phyloP scores from a whole-genome alignment of 2,329 filamentous ascomycete species.

The Pseudocercospora cruenta region DNA sequence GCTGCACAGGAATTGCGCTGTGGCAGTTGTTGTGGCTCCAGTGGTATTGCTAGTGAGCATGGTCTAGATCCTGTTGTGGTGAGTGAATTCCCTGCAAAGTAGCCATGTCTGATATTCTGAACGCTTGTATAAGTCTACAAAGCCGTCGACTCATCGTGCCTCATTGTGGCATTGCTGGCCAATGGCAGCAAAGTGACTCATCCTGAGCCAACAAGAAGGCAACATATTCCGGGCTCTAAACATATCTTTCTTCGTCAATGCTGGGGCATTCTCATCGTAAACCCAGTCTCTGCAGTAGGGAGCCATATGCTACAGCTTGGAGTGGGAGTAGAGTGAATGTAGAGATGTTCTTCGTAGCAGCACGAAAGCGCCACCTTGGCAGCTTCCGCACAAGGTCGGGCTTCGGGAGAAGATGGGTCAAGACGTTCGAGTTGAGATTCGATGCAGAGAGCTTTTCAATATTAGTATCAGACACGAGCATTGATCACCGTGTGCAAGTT shows the following conservation, averaged over 20 bases:
- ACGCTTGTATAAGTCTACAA: neutral
- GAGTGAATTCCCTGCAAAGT: neutral
- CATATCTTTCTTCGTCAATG: no score
- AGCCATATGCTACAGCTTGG: no score
- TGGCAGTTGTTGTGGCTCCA: neutral
- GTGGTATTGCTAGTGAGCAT: neutral
- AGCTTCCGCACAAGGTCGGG: neutral
- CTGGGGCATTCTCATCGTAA: neutral
- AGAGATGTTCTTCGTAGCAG: neutral
- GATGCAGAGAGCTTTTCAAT: no score
- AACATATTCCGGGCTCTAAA: neutral
- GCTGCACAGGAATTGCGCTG: constrained; percentile 20
- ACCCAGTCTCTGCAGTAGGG: neutral
- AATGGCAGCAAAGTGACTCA: constrained; percentile 3
- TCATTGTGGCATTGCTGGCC: neutral
- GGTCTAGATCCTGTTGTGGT: neutral
- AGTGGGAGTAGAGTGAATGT: neutral
- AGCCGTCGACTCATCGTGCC: neutral
- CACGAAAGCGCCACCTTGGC: neutral
- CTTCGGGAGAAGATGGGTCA: neutral
- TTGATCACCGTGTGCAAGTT: no score
- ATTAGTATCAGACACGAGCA: no score
- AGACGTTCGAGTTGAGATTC: no score
- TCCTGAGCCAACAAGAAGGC: neutral
- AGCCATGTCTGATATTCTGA: neutral